A percentile compares a stretch with the other conserved stretches of the same genome.
These are phyloP conservation scores for Phytophthora europaea DNA, from an alignment of 352 stramenopile genomes.

Conservation along the genomic window DNA sequence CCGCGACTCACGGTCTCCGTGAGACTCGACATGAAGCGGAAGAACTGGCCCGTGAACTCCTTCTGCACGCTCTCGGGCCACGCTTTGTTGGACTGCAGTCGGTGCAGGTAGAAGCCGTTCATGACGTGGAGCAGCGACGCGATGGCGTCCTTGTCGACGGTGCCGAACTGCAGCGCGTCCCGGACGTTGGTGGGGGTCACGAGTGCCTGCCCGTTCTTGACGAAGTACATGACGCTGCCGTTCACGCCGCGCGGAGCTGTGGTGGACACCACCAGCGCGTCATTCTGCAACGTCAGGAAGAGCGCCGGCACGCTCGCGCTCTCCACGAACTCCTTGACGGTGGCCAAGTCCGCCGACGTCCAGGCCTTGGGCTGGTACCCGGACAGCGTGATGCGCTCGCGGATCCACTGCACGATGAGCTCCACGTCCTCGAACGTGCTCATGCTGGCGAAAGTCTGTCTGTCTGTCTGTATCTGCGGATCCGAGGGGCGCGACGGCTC, in stretches of 20 bases:
- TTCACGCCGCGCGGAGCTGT: constrained; percentile 54
- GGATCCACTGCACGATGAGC: constrained; percentile 87
- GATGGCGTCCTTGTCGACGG: constrained; percentile 82
- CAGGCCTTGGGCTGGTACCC: constrained; percentile 78
- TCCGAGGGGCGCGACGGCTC: not conserved
- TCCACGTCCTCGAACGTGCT: constrained; percentile 90
- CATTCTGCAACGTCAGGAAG: constrained; percentile 68
- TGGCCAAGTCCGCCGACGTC: constrained; percentile 81
- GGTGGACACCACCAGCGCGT: constrained; percentile 63
- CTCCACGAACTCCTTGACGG: constrained; percentile 88
- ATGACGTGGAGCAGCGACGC: constrained; percentile 86
- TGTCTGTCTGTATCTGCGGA: constrained; percentile 1
- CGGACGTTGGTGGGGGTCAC: constrained; percentile 71
- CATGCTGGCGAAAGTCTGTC: constrained; percentile 40
- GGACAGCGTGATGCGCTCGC: constrained; percentile 79
- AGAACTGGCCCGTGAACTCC: constrained; percentile 95
- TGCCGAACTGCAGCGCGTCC: constrained; percentile 79
- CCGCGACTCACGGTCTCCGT: constrained; percentile 93
- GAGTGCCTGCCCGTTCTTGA: constrained; percentile 85
- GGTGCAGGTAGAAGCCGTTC: constrained; percentile 87
- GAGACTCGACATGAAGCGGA: constrained; percentile 96
- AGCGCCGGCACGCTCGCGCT: constrained; percentile 72
- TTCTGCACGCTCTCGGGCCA: constrained; percentile 96
- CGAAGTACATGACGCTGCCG: constrained; percentile 86
- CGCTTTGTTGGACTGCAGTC: constrained; percentile 79